Evolutionary conservation across 306 rosid species (phyloP).

Genomic region (Vigna hirtella): DNA sequence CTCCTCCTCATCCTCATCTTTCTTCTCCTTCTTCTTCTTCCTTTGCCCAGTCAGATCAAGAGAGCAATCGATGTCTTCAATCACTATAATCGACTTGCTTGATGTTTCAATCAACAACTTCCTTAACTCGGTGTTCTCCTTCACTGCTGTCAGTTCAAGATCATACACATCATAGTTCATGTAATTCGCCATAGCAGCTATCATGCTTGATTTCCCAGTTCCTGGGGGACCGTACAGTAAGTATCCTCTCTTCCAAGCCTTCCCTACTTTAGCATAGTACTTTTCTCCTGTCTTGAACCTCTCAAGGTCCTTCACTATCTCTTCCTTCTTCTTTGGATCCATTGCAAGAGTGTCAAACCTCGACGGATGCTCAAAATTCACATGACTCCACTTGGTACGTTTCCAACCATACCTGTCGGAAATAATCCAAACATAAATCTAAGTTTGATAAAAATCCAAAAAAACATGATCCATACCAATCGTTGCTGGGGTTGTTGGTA

Average conservation of each 20-base stretch:
- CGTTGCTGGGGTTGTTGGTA: conserved; percentile 47
- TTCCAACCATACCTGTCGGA: background rate
- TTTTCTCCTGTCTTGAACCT: conserved; percentile 53
- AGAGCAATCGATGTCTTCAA: conserved; percentile 73
- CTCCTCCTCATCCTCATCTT: background rate
- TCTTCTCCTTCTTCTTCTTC: conserved; percentile 43
- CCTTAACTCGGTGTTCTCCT: conserved; percentile 57
- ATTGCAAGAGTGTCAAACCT: conserved; percentile 58
- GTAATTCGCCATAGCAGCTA: conserved; percentile 66
- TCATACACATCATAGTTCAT: conserved; percentile 71
- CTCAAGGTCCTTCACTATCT: conserved; percentile 46
- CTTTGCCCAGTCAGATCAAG: conserved; percentile 68
- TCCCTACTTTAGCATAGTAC: conserved; percentile 61
- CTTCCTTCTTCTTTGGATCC: conserved; percentile 62
- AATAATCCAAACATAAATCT: too few relatives aligned
- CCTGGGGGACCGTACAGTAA: conserved; percentile 68
- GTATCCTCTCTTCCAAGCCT: conserved; percentile 73
- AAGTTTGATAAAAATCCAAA: too few relatives aligned
- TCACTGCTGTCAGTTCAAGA: conserved; percentile 59
- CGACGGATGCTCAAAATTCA: conserved; percentile 65
- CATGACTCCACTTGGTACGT: conserved; percentile 56
- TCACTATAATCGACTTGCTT: conserved; percentile 53
- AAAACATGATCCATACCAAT: conserved; percentile 1
- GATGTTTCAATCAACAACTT: conserved; percentile 51
- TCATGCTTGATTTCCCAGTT: conserved; percentile 68